Conservation (phyloP, 2,329 filamentous ascomycete genomes). For the Oidium heveae region DNA sequence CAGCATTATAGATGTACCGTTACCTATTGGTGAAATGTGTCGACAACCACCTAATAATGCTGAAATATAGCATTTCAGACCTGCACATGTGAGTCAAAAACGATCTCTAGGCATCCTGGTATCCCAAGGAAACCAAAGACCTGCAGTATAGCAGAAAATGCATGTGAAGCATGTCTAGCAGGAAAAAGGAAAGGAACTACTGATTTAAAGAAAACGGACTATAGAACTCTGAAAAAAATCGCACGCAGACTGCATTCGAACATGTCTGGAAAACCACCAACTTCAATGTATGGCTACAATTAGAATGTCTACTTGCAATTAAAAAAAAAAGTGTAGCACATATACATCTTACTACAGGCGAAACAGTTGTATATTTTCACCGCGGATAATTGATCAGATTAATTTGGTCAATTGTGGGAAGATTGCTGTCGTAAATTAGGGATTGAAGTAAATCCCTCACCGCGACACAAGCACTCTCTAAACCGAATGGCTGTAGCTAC, state of each 20-base stretch:
- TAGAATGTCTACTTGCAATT: too few relatives aligned
- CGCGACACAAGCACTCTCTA: not conserved
- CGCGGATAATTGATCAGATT: too few relatives aligned
- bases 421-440: not conserved
- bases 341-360: too few relatives aligned
- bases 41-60: not conserved
- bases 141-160: not conserved
- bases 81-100: not conserved
- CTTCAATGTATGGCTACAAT: not conserved
- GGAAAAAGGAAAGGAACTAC: not conserved
- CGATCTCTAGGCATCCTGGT: not conserved
- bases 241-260: not conserved
- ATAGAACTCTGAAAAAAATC: not conserved
- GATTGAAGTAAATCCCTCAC: not conserved
- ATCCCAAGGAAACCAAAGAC: not conserved
- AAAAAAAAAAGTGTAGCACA: too few relatives aligned
- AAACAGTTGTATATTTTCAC: too few relatives aligned
- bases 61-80: not conserved
- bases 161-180: not conserved
- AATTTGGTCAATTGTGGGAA: not conserved
- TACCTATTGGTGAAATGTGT: not conserved
- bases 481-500: not conserved
- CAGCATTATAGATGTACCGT: not conserved
- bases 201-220: not conserved
- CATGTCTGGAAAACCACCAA: not conserved